Percentiles rank a stretch among this genome's conserved stretches.
Evolutionary conservation across 257 asterid species (phyloP).

Genomic region (Gynochthodes officinalis): DNA sequence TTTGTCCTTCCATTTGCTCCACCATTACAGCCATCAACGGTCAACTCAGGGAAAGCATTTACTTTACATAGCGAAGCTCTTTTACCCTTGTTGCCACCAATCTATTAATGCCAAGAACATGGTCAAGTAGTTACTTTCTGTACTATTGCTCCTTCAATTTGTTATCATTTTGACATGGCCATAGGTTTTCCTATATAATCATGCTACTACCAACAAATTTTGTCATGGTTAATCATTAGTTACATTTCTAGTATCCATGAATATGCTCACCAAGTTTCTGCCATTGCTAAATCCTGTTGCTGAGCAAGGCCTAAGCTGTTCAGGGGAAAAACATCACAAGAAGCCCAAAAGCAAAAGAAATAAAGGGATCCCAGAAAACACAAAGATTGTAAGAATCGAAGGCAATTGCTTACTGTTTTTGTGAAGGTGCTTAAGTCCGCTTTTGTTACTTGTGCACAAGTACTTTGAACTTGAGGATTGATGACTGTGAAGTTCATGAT

Average conservation of each 20-base stretch:
- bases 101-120: slow-evolving; percentile 19
- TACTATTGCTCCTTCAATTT: no score
- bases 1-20: slow-evolving; percentile 76
- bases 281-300: slow-evolving; percentile 32
- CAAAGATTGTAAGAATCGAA: no score
- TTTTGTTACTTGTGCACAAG: slow-evolving; percentile 23
- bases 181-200: no score
- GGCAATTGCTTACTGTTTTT: slow-evolving; percentile 32
- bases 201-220: no score
- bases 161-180: no score
- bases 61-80: slow-evolving; percentile 25
- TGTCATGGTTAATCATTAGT: no score
- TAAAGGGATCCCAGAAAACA: not conserved
- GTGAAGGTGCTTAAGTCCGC: slow-evolving; percentile 25
- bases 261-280: slow-evolving; percentile 40
- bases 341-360: not conserved
- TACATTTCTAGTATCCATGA: not conserved
- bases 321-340: not conserved
- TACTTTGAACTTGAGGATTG: slow-evolving; percentile 31
- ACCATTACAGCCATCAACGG: slow-evolving; percentile 85
- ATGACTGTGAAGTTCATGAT: slow-evolving; percentile 44
- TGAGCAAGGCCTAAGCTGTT: slow-evolving; percentile 43
- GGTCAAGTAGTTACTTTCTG: not conserved
- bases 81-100: slow-evolving; percentile 25
- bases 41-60: slow-evolving; percentile 72